Conservation (phyloP, 805 yeast species). For the Nakazawaea populi region DNA sequence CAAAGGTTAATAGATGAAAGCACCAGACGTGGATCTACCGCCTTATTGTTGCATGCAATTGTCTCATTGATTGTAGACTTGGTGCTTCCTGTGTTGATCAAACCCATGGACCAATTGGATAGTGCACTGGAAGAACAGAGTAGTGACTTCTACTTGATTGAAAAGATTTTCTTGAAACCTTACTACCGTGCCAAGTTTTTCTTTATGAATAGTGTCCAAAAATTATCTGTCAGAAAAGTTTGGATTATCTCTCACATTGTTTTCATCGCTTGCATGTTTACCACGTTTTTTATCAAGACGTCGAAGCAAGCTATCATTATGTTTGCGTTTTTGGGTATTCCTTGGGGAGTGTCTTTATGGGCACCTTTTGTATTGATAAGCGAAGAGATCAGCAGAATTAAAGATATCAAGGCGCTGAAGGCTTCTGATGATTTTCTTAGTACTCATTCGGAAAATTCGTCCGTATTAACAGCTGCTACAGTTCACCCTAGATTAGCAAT, state of each 20-base stretch:
- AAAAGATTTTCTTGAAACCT: background rate
- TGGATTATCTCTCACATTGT: slow-evolving; percentile 49
- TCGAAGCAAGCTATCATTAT: slow-evolving; percentile 39
- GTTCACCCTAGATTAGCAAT: slow-evolving; percentile 16
- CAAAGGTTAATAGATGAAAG: slow-evolving; percentile 34
- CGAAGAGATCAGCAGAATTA: slow-evolving; percentile 48
- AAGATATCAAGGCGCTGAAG: slow-evolving; percentile 34
- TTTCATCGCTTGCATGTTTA: slow-evolving; percentile 41
- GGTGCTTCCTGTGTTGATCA: slow-evolving; percentile 37
- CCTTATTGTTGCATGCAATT: slow-evolving; percentile 43
- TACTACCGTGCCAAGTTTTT: background rate
- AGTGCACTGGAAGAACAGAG: background rate
- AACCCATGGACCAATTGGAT: slow-evolving; percentile 19
- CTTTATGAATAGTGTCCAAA: slow-evolving; percentile 10
- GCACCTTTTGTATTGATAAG: slow-evolving; percentile 60
- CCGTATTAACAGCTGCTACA: slow-evolving; percentile 1
- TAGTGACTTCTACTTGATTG: slow-evolving; percentile 5
- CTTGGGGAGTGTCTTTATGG: slow-evolving; percentile 67
- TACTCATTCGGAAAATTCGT: slow-evolving; percentile 2
- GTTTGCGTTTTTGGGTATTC: slow-evolving; percentile 49
- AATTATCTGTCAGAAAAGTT: slow-evolving; percentile 28
- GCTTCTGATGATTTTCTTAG: slow-evolving; percentile 14
- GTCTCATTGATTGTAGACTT: slow-evolving; percentile 39
- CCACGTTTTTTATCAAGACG: slow-evolving; percentile 38
- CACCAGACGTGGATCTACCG: slow-evolving; percentile 46